These are phyloP conservation scores for Choanephora cucurbitarum DNA, from an alignment of 371 early-diverging fungal species.

Conservation along the genomic window DNA sequence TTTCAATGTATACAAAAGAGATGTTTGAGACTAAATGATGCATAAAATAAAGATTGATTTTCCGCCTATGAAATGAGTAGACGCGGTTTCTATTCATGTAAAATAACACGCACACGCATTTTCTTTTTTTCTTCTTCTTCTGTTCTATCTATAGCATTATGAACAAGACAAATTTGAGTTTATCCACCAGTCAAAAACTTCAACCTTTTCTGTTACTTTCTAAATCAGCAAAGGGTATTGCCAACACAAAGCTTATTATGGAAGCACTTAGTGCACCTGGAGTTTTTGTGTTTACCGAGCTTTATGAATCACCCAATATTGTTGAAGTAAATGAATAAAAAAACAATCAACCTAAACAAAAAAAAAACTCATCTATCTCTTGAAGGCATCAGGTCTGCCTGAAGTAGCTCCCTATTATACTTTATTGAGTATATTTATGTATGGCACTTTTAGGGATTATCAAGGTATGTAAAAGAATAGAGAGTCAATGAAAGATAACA, in stretches of 20 bases:
- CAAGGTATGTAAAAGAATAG: slow-evolving; percentile 53
- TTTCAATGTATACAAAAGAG: no score
- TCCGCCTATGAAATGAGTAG: no score
- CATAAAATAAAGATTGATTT: no score
- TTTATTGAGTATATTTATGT: slow-evolving; percentile 73
- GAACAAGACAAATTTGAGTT: slow-evolving; percentile 15
- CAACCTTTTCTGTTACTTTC: slow-evolving; percentile 76
- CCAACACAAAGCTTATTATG: slow-evolving; percentile 70
- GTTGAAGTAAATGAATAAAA: slow-evolving; percentile 53
- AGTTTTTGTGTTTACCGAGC: slow-evolving; percentile 80
- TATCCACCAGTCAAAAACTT: slow-evolving; percentile 42
- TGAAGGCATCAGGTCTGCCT: slow-evolving; percentile 61
- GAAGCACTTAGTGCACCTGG: slow-evolving; percentile 77
- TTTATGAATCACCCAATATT: slow-evolving; percentile 73
- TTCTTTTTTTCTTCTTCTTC: no score
- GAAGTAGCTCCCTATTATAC: slow-evolving; percentile 61
- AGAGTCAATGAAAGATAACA: no score
- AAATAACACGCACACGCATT: no score
- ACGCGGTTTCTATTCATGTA: no score
- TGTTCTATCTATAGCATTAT: neutral
- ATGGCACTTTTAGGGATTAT: slow-evolving; percentile 80
- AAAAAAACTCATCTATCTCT: neutral
- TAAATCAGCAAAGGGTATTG: slow-evolving; percentile 79
- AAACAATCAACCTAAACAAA: no score
- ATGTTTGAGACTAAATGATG: no score